Conservation (phyloP, 1,139 yeast genomes). For the Komagataea norvegica region DNA sequence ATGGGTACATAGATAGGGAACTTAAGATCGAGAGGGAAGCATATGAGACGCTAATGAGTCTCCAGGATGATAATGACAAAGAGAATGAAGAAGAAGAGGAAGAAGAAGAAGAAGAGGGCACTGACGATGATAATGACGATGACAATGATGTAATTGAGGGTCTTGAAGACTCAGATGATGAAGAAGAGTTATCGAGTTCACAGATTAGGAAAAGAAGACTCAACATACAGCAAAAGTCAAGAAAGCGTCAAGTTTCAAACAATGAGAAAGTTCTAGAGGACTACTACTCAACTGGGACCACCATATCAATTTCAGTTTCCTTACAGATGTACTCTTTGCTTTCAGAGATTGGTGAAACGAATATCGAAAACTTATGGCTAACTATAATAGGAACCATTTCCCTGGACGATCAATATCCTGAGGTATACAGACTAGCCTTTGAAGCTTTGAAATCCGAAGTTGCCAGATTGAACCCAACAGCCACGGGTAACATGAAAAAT, state of each 20-base stretch:
- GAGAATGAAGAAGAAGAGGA: constrained; percentile 27
- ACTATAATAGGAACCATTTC: constrained; percentile 88
- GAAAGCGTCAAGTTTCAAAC: constrained; percentile 33
- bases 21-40: constrained; percentile 50
- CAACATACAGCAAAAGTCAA: constrained; percentile 33
- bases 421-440: constrained; percentile 65
- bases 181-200: constrained; percentile 29
- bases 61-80: constrained; percentile 28
- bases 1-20: constrained; percentile 64
- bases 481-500: constrained; percentile 36
- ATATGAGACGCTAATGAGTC: constrained; percentile 43
- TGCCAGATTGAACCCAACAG: constrained; percentile 51
- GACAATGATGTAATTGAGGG: constrained; percentile 28
- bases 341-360: constrained; percentile 75
- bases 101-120: constrained; percentile 29
- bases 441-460: constrained; percentile 85
- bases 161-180: constrained; percentile 34
- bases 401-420: constrained; percentile 68
- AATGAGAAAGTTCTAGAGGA: constrained; percentile 57
- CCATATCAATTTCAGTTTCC: constrained; percentile 69
- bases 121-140: constrained; percentile 30
- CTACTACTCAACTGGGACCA: constrained; percentile 81
- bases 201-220: constrained; percentile 31
- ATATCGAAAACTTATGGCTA: constrained; percentile 73
- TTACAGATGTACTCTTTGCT: constrained; percentile 76